Evolutionary conservation across 192 early-diverging fungal species (phyloP), one percentile per base, ranked within the genome.

Genomic region (Coemansia sp.): DNA sequence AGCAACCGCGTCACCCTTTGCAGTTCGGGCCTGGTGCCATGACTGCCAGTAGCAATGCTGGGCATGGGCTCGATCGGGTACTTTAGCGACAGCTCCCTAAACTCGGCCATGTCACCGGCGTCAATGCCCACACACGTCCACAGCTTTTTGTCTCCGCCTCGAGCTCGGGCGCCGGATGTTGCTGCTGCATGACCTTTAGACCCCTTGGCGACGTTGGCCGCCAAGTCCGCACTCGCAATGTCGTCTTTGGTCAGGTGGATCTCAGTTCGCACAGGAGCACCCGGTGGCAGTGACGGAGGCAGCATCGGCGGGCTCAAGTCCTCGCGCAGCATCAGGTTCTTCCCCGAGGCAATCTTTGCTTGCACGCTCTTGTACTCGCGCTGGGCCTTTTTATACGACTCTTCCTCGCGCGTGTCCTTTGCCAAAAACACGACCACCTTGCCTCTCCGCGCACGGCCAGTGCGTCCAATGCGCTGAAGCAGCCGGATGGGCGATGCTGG

Each of bases 381-480:
- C 68, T 84, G 76, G 7, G 82, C 76, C 56, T 70, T 78, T 45
- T 84, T 74, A 46, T 79, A 84, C 14, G 76, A 63, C 63, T 76
- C 70, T 39, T 84, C 82, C 35, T 84, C 82, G 6, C 76, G 75
- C 6, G 76, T 84, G 41, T 65, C 76, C 58, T 78, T 79, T 51
- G 82, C 74, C 27, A 84, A 25, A 62, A 84, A 76, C 32, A 84
- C 71, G 49, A 84, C 60, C 20, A 84, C 82, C 27, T 71, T 73
- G 40, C 82, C 82, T 14, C 76, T 72, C 15, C 82, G 76, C 15
- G 76, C 76, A 29, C 82, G 73, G 10, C 82, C 82, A 15, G 82
- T 84, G 17, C 82, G 70, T 6, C 82, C 82, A 64, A 84, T 79
- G n/a, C 82, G 73, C 54, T 84, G 82, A 42, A 84, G 40, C 46